Evolutionary conservation across 2,329 filamentous ascomycete species (phyloP), one percentile per base, ranked within the genome.

Genomic region (Aureobasidium sp.): DNA sequence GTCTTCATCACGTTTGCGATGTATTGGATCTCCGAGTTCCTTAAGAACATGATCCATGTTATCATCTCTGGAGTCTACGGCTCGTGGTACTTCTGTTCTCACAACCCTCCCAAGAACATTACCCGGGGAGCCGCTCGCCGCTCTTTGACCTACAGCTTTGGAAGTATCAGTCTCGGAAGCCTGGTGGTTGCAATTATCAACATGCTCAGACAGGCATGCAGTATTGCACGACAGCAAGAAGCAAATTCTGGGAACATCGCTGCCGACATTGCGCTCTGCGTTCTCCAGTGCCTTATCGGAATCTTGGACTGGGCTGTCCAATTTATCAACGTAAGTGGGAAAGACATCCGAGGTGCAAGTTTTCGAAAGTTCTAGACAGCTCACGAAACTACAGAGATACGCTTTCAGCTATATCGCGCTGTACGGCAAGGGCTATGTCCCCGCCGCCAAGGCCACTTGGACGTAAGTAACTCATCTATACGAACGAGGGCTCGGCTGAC

Each of bases 1-100:
- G 89, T 88, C 19, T 97, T 95, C 72, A 83, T 91, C 67, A 96
- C 91, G 0, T 97, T 97, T 69, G 87, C 91, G 59, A 90, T 87
- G 75, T 97, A 95, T 76, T 97, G 93, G 93, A 86, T 96, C 66
- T 88, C 89, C 1, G 93, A 97, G 73, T 93, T 89, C 82, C 78
- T 97, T 68, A 97, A 97, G 78, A 96, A 96, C 75, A 91, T 90
- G 0, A 90, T 96, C 50, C 91, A 97, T 72, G 88, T 88, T 1
- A 91, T 86, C 27, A 88, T 96, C 63, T 89, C 91, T 0, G 92
- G 93, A 0, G 86, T 96, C 0, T 97, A 96, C 68, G 92, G 91
- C 1, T 88, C 88, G 0, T 97, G 93, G 93, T 97, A 96, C 77
- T 97, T 96, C 72, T 88, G 84, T 66, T 76, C 79, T 8, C 76